Percentiles rank a stretch among this genome's conserved stretches.
Conservation (phyloP, 495 filamentous ascomycete genomes). For the Eremomyces bilateralis region DNA sequence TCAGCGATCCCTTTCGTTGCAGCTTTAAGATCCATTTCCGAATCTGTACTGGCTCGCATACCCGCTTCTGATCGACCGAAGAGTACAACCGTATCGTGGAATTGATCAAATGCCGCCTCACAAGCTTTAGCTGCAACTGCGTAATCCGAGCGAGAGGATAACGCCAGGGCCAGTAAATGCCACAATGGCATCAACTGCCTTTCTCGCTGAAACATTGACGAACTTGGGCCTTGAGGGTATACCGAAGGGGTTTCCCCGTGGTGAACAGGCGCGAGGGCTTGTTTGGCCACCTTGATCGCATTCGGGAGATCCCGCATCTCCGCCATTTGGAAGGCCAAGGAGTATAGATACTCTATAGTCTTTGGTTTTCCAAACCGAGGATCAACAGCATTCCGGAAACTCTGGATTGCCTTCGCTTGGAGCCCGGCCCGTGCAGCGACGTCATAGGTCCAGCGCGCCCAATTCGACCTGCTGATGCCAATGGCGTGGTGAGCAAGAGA, state of each 20-base stretch:
- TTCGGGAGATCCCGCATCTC: constrained; percentile 56
- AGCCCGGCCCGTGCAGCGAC: constrained; percentile 42
- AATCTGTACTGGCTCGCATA: no score
- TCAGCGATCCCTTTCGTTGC: constrained; percentile 31
- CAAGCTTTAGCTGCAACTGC: constrained; percentile 56
- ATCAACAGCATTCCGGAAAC: constrained; percentile 46
- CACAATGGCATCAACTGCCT: constrained; percentile 45
- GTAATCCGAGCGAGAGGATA: constrained; percentile 75
- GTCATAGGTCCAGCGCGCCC: constrained; percentile 61
- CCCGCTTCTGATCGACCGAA: constrained; percentile 12
- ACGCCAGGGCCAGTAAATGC: constrained; percentile 68
- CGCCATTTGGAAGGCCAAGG: constrained; percentile 55
- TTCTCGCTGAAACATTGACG: constrained; percentile 21
- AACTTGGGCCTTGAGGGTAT: constrained; percentile 16
- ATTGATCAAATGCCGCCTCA: constrained; percentile 78
- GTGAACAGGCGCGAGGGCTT: constrained; percentile 23
- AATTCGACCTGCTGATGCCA: constrained; percentile 63
- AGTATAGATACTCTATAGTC: constrained; percentile 52
- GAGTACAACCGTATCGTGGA: constrained; percentile 21
- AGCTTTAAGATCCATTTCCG: constrained; percentile 1
- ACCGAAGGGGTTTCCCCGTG: constrained; percentile 12
- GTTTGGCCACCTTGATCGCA: constrained; percentile 58
- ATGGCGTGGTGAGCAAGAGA: constrained; percentile 57
- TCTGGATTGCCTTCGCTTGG: constrained; percentile 49
- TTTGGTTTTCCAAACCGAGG: constrained; percentile 36